phyloP scores from a whole-genome alignment of 2,329 filamentous ascomycete species.

The Exophiala oligosperma region DNA sequence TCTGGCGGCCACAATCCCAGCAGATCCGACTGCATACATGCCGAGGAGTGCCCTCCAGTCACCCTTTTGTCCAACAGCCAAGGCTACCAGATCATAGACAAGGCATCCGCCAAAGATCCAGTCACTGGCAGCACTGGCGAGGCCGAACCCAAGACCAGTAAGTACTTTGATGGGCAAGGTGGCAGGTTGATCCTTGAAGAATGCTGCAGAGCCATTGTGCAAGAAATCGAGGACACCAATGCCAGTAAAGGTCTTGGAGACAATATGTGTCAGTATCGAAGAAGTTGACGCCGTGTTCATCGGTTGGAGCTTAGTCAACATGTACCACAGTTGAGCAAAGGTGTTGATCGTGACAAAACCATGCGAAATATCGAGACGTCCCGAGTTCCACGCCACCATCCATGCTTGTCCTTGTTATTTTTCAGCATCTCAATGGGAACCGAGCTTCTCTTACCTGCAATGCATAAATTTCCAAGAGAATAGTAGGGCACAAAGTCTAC shows the following conservation, averaged over 20 bases:
- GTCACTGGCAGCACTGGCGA: slow-evolving; percentile 52
- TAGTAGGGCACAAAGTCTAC: slow-evolving; percentile 58
- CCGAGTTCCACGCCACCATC: slow-evolving; percentile 64
- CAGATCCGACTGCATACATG: slow-evolving; percentile 52
- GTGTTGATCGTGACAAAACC: slow-evolving; percentile 60
- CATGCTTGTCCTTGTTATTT: slow-evolving; percentile 36
- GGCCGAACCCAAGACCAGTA: slow-evolving; percentile 56
- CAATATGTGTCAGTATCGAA: slow-evolving; percentile 59
- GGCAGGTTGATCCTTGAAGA: slow-evolving; percentile 52
- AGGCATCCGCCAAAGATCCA: slow-evolving; percentile 63
- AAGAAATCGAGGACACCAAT: slow-evolving; percentile 61
- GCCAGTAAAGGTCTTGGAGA: slow-evolving; percentile 60
- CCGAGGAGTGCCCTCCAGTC: slow-evolving; percentile 55
- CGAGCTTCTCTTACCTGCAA: slow-evolving; percentile 48
- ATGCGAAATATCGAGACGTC: slow-evolving; percentile 52
- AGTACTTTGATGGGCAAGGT: slow-evolving; percentile 50
- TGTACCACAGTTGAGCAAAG: slow-evolving; percentile 55
- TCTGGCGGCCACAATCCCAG: slow-evolving; percentile 53
- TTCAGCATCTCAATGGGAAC: no score
- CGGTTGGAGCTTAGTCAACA: slow-evolving; percentile 48
- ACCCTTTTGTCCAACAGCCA: slow-evolving; percentile 54
- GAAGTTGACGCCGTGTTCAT: slow-evolving; percentile 53
- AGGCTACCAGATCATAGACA: slow-evolving; percentile 58
- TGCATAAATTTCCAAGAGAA: slow-evolving; percentile 58
- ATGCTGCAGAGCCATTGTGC: slow-evolving; percentile 60